Evolutionary conservation across 2,329 filamentous ascomycete species (phyloP).

Genomic region (Endothia cerciana): DNA sequence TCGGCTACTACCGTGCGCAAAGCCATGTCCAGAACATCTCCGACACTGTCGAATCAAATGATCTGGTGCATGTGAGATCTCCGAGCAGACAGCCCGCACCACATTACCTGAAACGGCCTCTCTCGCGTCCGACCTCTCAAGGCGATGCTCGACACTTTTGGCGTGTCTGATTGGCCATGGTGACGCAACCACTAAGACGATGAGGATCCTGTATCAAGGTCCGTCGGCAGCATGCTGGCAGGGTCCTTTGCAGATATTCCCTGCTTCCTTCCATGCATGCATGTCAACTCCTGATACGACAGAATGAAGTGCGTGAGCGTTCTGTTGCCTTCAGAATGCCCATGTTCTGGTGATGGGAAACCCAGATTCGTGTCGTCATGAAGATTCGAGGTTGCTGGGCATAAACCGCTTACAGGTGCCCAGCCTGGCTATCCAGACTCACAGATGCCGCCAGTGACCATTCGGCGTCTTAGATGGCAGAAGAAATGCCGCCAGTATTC

Average conservation of each 20-base stretch:
- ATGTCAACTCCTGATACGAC: neutral
- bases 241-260: neutral
- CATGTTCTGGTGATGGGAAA: neutral
- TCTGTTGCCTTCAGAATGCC: neutral
- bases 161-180: constrained; percentile 37
- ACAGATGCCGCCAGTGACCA: too few relatives aligned
- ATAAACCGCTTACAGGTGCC: too few relatives aligned
- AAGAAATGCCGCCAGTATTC: too few relatives aligned
- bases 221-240: neutral
- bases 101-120: neutral
- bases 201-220: neutral
- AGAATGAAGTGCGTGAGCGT: neutral
- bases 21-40: constrained; percentile 8
- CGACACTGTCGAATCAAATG: constrained; percentile 28
- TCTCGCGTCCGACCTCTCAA: neutral
- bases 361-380: neutral
- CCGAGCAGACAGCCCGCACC: neutral
- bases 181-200: constrained; percentile 36
- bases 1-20: constrained; percentile 26
- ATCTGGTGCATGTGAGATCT: constrained; percentile 21
- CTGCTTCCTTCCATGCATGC: neutral
- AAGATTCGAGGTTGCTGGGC: neutral
- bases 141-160: neutral
- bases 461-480: too few relatives aligned
- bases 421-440: too few relatives aligned